Base-by-base conservation (phyloP, 2,329 filamentous ascomycete genomes). In the Karstenula rhodostoma region DNA sequence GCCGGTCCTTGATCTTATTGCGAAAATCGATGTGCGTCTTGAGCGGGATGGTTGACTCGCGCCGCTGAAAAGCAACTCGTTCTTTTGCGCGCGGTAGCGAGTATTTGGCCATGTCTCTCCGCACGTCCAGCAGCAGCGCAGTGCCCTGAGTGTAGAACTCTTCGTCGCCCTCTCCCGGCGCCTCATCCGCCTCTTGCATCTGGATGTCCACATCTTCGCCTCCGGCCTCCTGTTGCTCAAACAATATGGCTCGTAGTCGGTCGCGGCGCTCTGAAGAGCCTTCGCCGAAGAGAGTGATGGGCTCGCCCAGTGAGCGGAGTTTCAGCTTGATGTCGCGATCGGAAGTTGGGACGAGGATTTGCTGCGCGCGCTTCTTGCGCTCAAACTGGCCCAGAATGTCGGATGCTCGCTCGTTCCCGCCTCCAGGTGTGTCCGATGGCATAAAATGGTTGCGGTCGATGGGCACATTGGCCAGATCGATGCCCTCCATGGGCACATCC, bases 81-180 rank as follows among this genome's bases (percentile, higher is more conserved):
- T 86, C 86, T 75, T 91, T 92, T 53, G 95, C 92, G 58, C 92
- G 85, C 1, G 93, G 93, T 51, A 99, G 80, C 6, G 93, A 96
- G 77, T 90, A 98, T 48, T 86, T 84, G 7, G 94, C 93, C 62
- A 99, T 93, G 27, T 90, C 86, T 70, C 89, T 87, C 61, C 95
- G 86, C 1, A 93, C 92, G 53, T 90, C 84, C 4, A 97, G 80
- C 25, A 99, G 82, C 43, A 89, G 89, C 4, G 87, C 83, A 1
- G 89, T 87, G 3, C 95, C 95, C 69, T 91, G 86, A 0, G 94
- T 97, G 77, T 97, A 99, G 78, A 97, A 99, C 70, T 99, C 95
- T 73, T 98, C 93, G 50, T 76, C 72, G 27, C 73, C 76, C 54
- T 78, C 74, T 4, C 87, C 88, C 19, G 88, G 87, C 4, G 87